Percentiles rank a stretch among this genome's conserved stretches.
Evolutionary conservation across 345 rosid species (phyloP).

Genomic region (Eutrema japonicum): DNA sequence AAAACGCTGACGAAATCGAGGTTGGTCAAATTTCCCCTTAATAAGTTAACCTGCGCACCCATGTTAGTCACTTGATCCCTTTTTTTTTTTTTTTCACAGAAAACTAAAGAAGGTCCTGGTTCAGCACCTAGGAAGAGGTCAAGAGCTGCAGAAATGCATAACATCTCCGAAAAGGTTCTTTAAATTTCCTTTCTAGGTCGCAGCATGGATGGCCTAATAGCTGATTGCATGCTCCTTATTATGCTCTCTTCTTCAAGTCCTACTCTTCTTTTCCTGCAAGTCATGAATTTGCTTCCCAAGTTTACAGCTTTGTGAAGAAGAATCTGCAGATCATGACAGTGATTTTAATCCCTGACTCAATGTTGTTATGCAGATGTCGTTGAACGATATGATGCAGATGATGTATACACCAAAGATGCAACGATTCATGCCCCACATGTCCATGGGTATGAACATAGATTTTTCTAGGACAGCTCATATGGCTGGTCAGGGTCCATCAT

Average conservation of each 20-base stretch:
- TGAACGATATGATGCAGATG: conserved; percentile 57
- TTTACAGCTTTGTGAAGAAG: background rate
- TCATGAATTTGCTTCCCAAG: background rate
- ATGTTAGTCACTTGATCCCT: background rate
- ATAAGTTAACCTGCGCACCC: background rate
- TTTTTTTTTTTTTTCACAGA: background rate
- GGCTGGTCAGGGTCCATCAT: conserved; percentile 16
- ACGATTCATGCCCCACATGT: conserved; percentile 59
- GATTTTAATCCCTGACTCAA: conserved; percentile 9
- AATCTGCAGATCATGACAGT: background rate
- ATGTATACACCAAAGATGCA: conserved; percentile 58
- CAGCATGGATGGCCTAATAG: background rate
- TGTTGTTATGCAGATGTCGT: conserved; percentile 60
- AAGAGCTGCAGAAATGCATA: conserved; percentile 91
- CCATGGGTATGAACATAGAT: conserved; percentile 42
- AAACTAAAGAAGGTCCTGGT: conserved; percentile 51
- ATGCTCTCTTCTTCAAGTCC: background rate
- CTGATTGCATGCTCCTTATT: background rate
- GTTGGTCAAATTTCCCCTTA: background rate
- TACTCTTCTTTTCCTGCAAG: background rate
- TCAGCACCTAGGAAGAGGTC: conserved; percentile 71
- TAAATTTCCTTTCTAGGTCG: background rate
- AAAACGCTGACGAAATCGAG: background rate
- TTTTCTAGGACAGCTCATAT: conserved; percentile 14
- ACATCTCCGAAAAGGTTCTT: conserved; percentile 80